These are phyloP conservation scores for Jatropha multifida DNA, from an alignment of 441 rosid species.

Conservation along the genomic window DNA sequence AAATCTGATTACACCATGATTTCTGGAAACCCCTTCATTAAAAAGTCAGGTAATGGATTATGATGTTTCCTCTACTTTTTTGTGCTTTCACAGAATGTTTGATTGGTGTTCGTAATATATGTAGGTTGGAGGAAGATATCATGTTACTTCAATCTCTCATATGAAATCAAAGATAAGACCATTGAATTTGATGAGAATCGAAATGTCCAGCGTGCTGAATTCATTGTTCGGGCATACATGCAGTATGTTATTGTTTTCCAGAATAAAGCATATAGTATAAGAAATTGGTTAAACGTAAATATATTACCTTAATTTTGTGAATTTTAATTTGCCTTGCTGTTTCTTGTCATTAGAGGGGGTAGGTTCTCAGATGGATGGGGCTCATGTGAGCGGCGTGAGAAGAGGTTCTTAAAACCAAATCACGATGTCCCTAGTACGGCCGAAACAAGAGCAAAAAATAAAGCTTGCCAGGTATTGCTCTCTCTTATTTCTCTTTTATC, in stretches of 20 bases:
- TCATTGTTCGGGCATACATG: constrained; percentile 82
- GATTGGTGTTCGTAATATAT: constrained; percentile 18
- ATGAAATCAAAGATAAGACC: constrained; percentile 80
- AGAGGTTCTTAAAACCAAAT: constrained; percentile 83
- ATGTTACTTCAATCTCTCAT: constrained; percentile 85
- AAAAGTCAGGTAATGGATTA: constrained; percentile 71
- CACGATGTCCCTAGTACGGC: constrained; percentile 92
- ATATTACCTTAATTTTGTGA: background rate
- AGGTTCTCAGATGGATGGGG: constrained; percentile 97
- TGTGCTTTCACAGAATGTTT: constrained; percentile 2
- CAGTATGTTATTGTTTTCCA: constrained; percentile 54
- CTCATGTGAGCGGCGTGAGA: constrained; percentile 86
- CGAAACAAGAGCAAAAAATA: constrained; percentile 93
- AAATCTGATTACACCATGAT: constrained; percentile 82
- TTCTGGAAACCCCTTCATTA: constrained; percentile 79
- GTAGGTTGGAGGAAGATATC: constrained; percentile 97
- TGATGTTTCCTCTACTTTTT: background rate
- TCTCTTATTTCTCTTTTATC: constrained; percentile 2
- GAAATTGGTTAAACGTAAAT: background rate
- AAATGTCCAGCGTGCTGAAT: constrained; percentile 90
- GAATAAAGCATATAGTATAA: background rate
- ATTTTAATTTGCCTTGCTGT: constrained; percentile 8
- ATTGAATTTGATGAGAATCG: constrained; percentile 86
- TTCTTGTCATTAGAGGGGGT: constrained; percentile 59
- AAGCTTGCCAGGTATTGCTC: constrained; percentile 79